phyloP scores from a whole-genome alignment of 129 eudicot species.

The Heracleum sosnowskyi region DNA sequence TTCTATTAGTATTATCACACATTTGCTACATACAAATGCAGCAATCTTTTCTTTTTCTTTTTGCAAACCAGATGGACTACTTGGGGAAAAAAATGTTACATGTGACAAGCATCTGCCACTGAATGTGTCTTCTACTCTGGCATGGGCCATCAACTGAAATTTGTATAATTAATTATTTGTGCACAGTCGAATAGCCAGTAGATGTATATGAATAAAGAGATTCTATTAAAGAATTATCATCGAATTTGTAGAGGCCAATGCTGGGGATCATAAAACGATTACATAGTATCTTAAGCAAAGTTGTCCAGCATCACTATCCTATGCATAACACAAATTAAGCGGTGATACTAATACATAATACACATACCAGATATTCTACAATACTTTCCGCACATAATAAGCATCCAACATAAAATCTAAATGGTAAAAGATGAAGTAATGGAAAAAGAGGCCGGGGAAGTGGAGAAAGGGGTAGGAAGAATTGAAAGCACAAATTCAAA shows the following conservation, averaged over 20 bases:
- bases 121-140: slow-evolving; percentile 26
- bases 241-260: too few relatives aligned
- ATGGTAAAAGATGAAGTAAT: not conserved
- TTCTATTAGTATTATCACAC: not conserved
- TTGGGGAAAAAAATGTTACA: slow-evolving; percentile 14
- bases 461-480: not conserved
- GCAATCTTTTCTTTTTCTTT: not conserved
- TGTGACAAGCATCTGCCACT: slow-evolving; percentile 26
- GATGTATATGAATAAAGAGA: too few relatives aligned
- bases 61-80: slow-evolving; percentile 11
- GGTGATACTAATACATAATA: too few relatives aligned
- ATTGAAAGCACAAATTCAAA: slow-evolving; percentile 22
- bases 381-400: too few relatives aligned
- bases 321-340: too few relatives aligned
- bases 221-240: too few relatives aligned
- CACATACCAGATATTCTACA: too few relatives aligned
- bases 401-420: not conserved
- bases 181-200: not conserved
- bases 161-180: not conserved
- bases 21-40: not conserved
- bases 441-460: not conserved
- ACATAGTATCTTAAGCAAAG: too few relatives aligned
- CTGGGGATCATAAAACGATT: too few relatives aligned
- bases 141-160: slow-evolving; percentile 16
- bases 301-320: too few relatives aligned